A percentile compares a stretch with the other conserved stretches of the same genome.
These are phyloP conservation scores for Tetramitus jugosus DNA, from an alignment of 208 protist genomes.

Conservation along the genomic window DNA sequence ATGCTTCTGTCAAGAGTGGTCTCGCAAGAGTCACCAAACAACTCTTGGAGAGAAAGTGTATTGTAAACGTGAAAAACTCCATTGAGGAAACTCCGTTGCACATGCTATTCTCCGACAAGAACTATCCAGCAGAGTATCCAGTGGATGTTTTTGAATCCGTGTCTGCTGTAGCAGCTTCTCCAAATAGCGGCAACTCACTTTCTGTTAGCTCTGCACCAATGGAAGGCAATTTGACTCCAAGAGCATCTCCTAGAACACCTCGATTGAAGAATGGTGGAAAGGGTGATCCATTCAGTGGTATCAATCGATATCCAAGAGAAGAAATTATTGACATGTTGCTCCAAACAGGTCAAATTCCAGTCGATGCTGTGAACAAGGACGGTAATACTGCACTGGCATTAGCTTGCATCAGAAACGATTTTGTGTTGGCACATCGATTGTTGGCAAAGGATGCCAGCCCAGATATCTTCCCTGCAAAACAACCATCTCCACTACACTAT, in stretches of 20 bases:
- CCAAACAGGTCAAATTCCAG: too few species aligned
- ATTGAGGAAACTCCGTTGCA: background rate
- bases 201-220: background rate
- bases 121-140: background rate
- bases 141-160: background rate
- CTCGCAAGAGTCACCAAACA: background rate
- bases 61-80: background rate
- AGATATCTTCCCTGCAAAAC: too few species aligned
- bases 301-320: too few species aligned
- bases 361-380: background rate
- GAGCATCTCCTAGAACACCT: background rate
- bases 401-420: too few species aligned
- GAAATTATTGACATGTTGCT: too few species aligned
- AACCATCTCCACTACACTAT: too few species aligned
- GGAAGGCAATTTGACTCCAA: background rate
- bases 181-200: background rate
- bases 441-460: too few species aligned
- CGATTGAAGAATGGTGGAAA: background rate
- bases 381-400: background rate
- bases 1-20: constrained; percentile 7
- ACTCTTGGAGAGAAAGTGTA: background rate
- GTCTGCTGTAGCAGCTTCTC: background rate
- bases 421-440: too few species aligned
- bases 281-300: too few species aligned
- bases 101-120: too few species aligned